phyloP scores from a whole-genome alignment of 257 asterid species.

The Linderniella brevidens region DNA sequence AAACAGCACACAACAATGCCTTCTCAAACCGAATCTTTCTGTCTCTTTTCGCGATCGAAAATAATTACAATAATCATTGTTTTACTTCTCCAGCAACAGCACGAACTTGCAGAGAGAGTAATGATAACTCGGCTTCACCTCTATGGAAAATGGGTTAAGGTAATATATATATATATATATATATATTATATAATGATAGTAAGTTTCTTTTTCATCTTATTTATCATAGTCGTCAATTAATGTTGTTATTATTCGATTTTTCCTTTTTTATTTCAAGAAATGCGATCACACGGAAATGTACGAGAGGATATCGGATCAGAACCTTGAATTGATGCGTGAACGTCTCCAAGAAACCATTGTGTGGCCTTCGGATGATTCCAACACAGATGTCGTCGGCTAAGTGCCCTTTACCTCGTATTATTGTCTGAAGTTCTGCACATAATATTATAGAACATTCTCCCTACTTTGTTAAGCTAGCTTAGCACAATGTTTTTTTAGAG shows the following conservation, averaged over 20 bases:
- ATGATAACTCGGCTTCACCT: constrained; percentile 86
- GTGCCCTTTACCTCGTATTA: too few relatives aligned
- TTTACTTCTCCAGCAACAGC: constrained; percentile 32
- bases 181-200: too few relatives aligned
- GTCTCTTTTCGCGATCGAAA: background rate
- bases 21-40: background rate
- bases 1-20: background rate
- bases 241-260: background rate
- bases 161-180: constrained; percentile 5
- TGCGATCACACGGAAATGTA: constrained; percentile 77
- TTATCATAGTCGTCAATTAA: background rate
- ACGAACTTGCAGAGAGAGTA: constrained; percentile 81
- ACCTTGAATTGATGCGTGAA: constrained; percentile 75
- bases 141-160: constrained; percentile 81
- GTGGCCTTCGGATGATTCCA: constrained; percentile 71
- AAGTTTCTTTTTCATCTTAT: too few relatives aligned
- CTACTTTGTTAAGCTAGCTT: too few relatives aligned
- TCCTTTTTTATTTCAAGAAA: constrained; percentile 23
- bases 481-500: too few relatives aligned
- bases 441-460: too few relatives aligned
- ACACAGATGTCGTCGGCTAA: constrained; percentile 18
- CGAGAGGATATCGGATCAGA: constrained; percentile 66
- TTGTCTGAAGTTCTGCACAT: too few relatives aligned
- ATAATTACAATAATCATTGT: background rate
- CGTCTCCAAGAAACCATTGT: constrained; percentile 63